phyloP scores from a whole-genome alignment of 257 asterid species.

The Orobanche coerulescens region DNA sequence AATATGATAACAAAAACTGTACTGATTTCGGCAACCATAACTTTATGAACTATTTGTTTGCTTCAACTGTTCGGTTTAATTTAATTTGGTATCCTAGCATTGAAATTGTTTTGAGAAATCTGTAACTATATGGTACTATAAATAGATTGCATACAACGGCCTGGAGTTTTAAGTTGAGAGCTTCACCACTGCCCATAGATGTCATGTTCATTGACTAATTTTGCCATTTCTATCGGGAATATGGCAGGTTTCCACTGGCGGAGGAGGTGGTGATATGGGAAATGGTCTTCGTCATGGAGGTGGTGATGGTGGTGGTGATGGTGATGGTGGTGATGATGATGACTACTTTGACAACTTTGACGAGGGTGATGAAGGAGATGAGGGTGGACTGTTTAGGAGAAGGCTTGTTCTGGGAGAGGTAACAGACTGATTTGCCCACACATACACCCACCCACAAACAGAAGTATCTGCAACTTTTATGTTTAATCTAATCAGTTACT shows the following conservation, averaged over 20 bases:
- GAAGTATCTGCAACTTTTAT: not conserved
- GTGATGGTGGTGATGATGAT: conserved; percentile 96
- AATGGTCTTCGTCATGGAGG: conserved; percentile 84
- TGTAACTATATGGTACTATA: not conserved
- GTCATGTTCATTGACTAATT: not conserved
- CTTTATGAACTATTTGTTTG: not conserved
- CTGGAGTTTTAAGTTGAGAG: not conserved
- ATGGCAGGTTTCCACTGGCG: conserved; percentile 73
- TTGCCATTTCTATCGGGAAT: conserved; percentile 11
- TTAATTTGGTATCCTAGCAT: not conserved
- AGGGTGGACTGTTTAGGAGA: conserved; percentile 87
- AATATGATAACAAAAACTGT: not conserved
- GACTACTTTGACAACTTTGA: conserved; percentile 94
- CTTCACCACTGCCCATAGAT: not conserved
- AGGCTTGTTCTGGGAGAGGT: conserved; percentile 83
- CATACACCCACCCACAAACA: too few species aligned
- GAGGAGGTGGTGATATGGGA: conserved; percentile 91
- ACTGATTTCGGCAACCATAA: not conserved
- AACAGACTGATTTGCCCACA: conserved; percentile 19
- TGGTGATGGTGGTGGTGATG: conserved; percentile 98
- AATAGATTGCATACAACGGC: not conserved
- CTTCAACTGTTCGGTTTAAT: not conserved
- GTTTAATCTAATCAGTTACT: not conserved
- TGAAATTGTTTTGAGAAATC: not conserved
- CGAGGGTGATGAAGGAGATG: conserved; percentile 96